These are phyloP conservation scores for Yamadazyma endophytica DNA, from an alignment of 805 yeast genomes.

Conservation along the genomic window DNA sequence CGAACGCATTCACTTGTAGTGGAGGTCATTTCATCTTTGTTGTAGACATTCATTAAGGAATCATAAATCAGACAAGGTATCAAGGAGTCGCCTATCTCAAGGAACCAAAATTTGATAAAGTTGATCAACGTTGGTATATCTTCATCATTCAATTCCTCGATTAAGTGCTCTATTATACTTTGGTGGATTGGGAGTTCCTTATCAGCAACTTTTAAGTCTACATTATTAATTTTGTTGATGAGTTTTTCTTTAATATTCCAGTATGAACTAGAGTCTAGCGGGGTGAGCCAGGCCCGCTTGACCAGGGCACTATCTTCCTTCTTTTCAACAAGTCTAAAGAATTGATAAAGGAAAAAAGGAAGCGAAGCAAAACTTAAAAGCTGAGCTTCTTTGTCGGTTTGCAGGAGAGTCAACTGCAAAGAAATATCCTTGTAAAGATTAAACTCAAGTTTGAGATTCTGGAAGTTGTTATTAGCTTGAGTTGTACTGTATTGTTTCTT, in stretches of 20 bases:
- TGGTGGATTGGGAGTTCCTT: constrained; percentile 20
- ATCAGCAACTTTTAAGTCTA: constrained; percentile 7
- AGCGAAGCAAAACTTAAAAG: constrained; percentile 25
- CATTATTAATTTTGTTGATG: constrained; percentile 18
- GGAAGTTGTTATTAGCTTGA: constrained; percentile 29
- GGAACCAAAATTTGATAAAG: constrained; percentile 36
- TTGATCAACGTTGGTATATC: constrained; percentile 16
- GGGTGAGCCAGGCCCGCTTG: constrained; percentile 21
- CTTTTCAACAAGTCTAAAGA: constrained; percentile 17
- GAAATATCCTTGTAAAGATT: constrained; percentile 39
- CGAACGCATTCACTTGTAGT: constrained; percentile 18
- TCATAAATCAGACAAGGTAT: constrained; percentile 41
- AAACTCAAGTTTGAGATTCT: constrained; percentile 33
- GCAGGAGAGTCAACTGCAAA: constrained; percentile 24
- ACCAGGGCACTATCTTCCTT: constrained; percentile 3
- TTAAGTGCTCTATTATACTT: constrained; percentile 16
- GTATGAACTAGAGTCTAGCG: constrained; percentile 27
- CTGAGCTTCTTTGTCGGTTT: constrained; percentile 9
- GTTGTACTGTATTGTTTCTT: constrained; percentile 19
- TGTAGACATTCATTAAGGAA: constrained; percentile 11
- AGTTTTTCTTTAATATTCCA: constrained; percentile 32
- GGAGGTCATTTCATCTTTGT: constrained; percentile 9
- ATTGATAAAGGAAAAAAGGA: constrained; percentile 25
- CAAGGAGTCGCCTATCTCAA: constrained; percentile 37
- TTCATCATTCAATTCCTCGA: constrained; percentile 9